phyloP scores from a whole-genome alignment of 139 green algal species.

The Astrephomene gubernaculifera region DNA sequence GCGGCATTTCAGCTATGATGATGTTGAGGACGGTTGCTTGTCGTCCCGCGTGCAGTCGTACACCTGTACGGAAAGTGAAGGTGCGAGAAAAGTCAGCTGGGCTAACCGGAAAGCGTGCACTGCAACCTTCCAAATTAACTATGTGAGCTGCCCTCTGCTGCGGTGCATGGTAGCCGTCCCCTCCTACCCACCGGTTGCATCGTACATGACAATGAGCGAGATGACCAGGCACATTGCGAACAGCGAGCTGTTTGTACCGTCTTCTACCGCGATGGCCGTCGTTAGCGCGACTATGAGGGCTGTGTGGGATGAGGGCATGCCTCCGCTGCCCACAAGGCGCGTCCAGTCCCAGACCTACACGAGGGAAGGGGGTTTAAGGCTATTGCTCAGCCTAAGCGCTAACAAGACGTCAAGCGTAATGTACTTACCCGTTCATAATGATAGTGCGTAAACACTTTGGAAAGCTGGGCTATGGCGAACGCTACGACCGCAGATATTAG shows the following conservation, averaged over 20 bases:
- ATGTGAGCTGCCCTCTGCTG: too few relatives aligned
- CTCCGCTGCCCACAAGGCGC: constrained; percentile 32
- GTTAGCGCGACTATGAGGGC: constrained; percentile 79
- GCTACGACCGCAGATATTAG: neutral
- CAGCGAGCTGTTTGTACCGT: constrained; percentile 64
- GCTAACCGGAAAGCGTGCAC: neutral
- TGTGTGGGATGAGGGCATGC: constrained; percentile 87
- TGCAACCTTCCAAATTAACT: too few relatives aligned
- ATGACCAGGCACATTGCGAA: constrained; percentile 84
- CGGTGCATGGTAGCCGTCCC: too few relatives aligned
- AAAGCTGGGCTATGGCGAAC: constrained; percentile 11
- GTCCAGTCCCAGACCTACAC: constrained; percentile 25
- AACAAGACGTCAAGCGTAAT: neutral
- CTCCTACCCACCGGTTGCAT: constrained; percentile 19
- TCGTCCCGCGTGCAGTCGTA: constrained; percentile 71
- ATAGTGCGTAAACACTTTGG: constrained; percentile 36
- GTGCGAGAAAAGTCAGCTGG: constrained; percentile 33
- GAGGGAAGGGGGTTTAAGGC: neutral
- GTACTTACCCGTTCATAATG: constrained; percentile 22
- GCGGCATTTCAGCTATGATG: constrained; percentile 73
- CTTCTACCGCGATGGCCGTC: constrained; percentile 71
- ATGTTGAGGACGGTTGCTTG: constrained; percentile 74
- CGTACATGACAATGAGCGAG: constrained; percentile 74
- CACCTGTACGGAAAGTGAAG: constrained; percentile 40
- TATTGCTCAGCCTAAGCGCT: neutral